phyloP scores from a whole-genome alignment of 1,139 yeast genomes.

The Suhomyces wounanorum region DNA sequence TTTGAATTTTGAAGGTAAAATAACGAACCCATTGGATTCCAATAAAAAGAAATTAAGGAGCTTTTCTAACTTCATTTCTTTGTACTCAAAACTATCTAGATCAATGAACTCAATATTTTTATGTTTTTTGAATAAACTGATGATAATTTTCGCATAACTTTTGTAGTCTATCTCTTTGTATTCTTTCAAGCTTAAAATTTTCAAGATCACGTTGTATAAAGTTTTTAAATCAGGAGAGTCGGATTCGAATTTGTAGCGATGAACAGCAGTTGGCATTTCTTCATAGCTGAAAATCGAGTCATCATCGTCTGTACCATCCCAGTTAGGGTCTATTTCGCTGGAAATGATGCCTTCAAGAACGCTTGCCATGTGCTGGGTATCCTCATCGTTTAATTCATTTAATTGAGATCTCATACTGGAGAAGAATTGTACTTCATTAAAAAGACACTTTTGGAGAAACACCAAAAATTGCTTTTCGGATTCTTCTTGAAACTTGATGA shows the following conservation, averaged over 20 bases:
- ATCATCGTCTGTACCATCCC: conserved; percentile 2
- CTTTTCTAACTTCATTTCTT: conserved; percentile 23
- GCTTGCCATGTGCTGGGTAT: conserved; percentile 27
- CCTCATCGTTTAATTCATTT: conserved; percentile 23
- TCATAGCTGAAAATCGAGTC: conserved; percentile 29
- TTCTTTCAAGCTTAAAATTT: conserved; percentile 21
- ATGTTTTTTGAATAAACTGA: conserved; percentile 28
- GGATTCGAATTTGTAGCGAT: conserved; percentile 1
- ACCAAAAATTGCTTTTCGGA: conserved; percentile 24
- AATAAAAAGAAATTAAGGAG: conserved; percentile 24
- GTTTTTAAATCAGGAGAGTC: conserved; percentile 18
- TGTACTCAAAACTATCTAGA: conserved; percentile 18
- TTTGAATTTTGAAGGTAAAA: conserved; percentile 21
- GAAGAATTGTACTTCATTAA: conserved; percentile 24
- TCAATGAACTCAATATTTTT: conserved; percentile 28
- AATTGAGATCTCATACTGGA: conserved; percentile 20
- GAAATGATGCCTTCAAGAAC: conserved; percentile 24
- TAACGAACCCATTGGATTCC: conserved; percentile 10
- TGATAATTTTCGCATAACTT: conserved; percentile 24
- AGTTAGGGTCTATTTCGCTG: not conserved
- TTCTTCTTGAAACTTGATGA: conserved; percentile 23
- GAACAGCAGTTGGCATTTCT: not conserved
- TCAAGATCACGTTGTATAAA: conserved; percentile 29
- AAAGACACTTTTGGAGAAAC: conserved; percentile 24
- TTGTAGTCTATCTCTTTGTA: conserved; percentile 1